Percentiles rank a stretch among this genome's conserved stretches.
Conservation (phyloP, 768 basidiomycete genomes). For the Macrolepiota dolichaula region DNA sequence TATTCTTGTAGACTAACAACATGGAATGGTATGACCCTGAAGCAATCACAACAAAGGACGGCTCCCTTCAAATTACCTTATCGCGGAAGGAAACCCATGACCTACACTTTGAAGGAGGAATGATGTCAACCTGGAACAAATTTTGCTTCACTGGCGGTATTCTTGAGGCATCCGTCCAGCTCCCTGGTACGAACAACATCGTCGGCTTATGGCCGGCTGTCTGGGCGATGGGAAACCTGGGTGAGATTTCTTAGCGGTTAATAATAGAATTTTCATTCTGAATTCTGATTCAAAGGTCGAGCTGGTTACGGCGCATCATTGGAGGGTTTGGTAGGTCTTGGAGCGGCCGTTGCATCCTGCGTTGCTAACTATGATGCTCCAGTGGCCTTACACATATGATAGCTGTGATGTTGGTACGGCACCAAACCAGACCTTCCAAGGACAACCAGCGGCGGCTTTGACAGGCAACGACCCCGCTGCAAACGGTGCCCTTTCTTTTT, state of each 20-base stretch:
- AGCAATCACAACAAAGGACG: constrained; percentile 69
- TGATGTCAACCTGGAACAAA: constrained; percentile 81
- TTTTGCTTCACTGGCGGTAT: constrained; percentile 93
- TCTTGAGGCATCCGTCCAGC: constrained; percentile 60
- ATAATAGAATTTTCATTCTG: neutral
- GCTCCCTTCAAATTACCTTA: constrained; percentile 75
- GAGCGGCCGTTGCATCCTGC: neutral
- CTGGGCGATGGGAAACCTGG: constrained; percentile 81
- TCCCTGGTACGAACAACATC: constrained; percentile 67
- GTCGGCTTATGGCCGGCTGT: constrained; percentile 77
- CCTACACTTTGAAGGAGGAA: constrained; percentile 68
- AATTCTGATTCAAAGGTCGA: constrained; percentile 43
- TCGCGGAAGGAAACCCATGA: constrained; percentile 62
- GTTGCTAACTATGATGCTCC: constrained; percentile 7
- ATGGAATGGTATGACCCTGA: constrained; percentile 90
- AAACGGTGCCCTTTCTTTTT: constrained; percentile 64
- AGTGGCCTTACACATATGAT: constrained; percentile 86
- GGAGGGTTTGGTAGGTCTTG: constrained; percentile 62
- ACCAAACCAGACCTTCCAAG: constrained; percentile 76
- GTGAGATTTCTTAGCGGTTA: constrained; percentile 23
- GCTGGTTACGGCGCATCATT: constrained; percentile 86
- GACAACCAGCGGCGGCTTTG: constrained; percentile 57
- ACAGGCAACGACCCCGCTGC: constrained; percentile 55
- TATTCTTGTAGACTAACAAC: constrained; percentile 51
- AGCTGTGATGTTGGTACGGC: constrained; percentile 92